Conservation (phyloP, 2,329 filamentous ascomycete species). For the Rhynchosporium secalis region DNA sequence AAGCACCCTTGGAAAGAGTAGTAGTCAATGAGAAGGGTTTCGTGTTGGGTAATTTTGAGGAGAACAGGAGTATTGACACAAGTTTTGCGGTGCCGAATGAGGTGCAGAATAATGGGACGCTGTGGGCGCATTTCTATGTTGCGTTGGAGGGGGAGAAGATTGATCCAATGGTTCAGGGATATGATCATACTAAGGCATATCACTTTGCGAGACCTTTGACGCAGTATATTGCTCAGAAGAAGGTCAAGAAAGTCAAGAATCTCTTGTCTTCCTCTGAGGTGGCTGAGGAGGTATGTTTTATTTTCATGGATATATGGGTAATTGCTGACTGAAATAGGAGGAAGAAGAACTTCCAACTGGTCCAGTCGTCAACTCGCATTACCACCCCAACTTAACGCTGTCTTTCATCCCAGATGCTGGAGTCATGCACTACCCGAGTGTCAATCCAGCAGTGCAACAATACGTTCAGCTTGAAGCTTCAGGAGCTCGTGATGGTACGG, state of each 20-base stretch:
- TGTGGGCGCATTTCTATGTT: conserved; percentile 94
- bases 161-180: conserved; percentile 72
- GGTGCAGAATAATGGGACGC: conserved; percentile 88
- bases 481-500: conserved; percentile 77
- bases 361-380: conserved; percentile 79
- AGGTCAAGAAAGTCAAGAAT: conserved; percentile 82
- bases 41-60: conserved; percentile 73
- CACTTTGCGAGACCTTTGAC: conserved; percentile 85
- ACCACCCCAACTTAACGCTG: conserved; percentile 91
- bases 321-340: conserved; percentile 51
- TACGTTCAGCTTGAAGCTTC: conserved; percentile 78
- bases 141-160: conserved; percentile 72
- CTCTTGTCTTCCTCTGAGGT: conserved; percentile 57
- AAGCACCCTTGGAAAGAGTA: conserved; percentile 64
- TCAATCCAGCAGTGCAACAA: conserved; percentile 74
- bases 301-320: conserved; percentile 28
- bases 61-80: conserved; percentile 75
- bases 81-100: conserved; percentile 73
- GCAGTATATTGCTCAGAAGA: conserved; percentile 89
- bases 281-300: conserved; percentile 47
- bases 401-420: conserved; percentile 83
- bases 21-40: conserved; percentile 82
- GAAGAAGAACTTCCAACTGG: conserved; percentile 54
- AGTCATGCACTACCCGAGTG: conserved; percentile 61
- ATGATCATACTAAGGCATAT: conserved; percentile 74